These are phyloP conservation scores for Ophiosphaerella herpotricha DNA, from an alignment of 2,329 filamentous ascomycete species.

Conservation along the genomic window DNA sequence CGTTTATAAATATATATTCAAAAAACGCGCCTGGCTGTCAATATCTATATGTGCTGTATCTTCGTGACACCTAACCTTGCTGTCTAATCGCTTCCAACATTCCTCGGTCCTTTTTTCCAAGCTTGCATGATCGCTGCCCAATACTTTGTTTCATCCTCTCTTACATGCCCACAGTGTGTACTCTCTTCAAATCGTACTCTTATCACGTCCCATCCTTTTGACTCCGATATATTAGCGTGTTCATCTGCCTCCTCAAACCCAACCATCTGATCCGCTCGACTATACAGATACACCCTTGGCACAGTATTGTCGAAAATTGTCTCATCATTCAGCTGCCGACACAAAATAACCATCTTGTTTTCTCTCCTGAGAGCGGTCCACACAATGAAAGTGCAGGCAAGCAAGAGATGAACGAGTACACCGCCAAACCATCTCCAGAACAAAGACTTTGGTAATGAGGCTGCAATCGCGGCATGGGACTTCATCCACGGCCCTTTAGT, in stretches of 20 bases:
- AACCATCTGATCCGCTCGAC: slow-evolving; percentile 62
- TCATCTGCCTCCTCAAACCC: slow-evolving; percentile 60
- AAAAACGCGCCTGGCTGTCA: no score
- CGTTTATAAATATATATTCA: slow-evolving; percentile 23
- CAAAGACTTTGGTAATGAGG: slow-evolving; percentile 28
- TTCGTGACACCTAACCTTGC: no score
- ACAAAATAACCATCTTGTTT: slow-evolving; percentile 33
- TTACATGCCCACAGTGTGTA: slow-evolving; percentile 66
- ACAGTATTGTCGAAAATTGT: slow-evolving; percentile 37
- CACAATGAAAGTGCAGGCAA: slow-evolving; percentile 26
- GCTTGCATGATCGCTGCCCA: slow-evolving; percentile 53
- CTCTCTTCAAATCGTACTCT: slow-evolving; percentile 62
- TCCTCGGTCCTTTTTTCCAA: slow-evolving; percentile 30
- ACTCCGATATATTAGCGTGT: slow-evolving; percentile 56
- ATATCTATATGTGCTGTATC: no score
- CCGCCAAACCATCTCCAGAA: slow-evolving; percentile 35
- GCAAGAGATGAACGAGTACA: slow-evolving; percentile 31
- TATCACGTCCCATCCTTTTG: slow-evolving; percentile 56
- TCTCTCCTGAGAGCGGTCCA: slow-evolving; percentile 21
- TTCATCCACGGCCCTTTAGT: slow-evolving; percentile 39
- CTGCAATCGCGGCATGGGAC: slow-evolving; percentile 36
- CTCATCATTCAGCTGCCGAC: slow-evolving; percentile 37
- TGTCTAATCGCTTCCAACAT: background rate
- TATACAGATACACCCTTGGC: slow-evolving; percentile 63
- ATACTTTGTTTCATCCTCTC: slow-evolving; percentile 61